phyloP scores from a whole-genome alignment of 1,284 basidiomycete genomes.

The Cutaneotrichosporon curvatum region DNA sequence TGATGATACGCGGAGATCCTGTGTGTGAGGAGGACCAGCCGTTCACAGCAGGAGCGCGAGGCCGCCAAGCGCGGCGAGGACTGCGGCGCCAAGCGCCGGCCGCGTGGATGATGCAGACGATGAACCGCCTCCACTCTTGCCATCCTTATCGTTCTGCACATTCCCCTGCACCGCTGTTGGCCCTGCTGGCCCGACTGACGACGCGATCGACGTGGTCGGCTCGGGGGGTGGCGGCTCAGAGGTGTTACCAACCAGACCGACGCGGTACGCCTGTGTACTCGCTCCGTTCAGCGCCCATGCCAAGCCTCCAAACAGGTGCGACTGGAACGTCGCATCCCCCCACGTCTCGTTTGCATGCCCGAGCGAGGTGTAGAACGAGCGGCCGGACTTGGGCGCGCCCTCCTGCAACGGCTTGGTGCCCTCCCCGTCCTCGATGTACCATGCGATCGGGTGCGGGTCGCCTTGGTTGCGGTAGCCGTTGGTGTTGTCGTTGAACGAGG shows the following conservation, averaged over 20 bases:
- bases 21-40: too few species aligned
- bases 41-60: too few species aligned
- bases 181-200: too few species aligned
- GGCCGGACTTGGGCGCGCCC: constrained; percentile 52
- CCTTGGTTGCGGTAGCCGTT: constrained; percentile 16
- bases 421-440: constrained; percentile 66
- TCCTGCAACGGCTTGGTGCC: constrained; percentile 48
- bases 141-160: too few species aligned
- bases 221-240: constrained; percentile 10
- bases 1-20: too few species aligned
- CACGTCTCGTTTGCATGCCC: constrained; percentile 63
- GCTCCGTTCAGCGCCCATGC: constrained; percentile 58
- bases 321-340: constrained; percentile 57
- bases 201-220: background rate
- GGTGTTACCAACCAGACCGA: constrained; percentile 37
- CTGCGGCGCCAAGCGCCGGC: too few species aligned
- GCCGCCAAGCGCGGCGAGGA: too few species aligned
- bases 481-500: constrained; percentile 14
- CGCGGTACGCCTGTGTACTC: constrained; percentile 44
- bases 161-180: too few species aligned
- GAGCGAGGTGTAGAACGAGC: constrained; percentile 72
- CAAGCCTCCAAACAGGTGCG: constrained; percentile 66
- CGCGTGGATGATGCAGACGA: too few species aligned
- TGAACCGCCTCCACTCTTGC: too few species aligned
- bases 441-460: constrained; percentile 52